phyloP scores from a whole-genome alignment of 2,329 filamentous ascomycete species.

The Chrysosporium keratinophilum region DNA sequence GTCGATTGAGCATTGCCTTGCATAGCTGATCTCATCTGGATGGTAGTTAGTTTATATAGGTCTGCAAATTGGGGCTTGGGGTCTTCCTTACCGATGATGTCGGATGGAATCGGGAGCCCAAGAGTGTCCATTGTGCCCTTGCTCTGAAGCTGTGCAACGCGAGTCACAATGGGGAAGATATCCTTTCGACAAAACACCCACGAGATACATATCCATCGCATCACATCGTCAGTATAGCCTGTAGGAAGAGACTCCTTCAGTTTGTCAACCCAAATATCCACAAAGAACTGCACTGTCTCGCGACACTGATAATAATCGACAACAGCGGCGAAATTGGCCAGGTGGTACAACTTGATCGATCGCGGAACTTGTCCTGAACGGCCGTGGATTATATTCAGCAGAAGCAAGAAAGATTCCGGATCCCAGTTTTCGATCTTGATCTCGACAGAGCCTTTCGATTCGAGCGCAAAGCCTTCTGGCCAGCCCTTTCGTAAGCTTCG shows the following conservation, averaged over 20 bases:
- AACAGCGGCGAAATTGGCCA: slow-evolving; percentile 38
- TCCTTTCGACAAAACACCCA: not conserved
- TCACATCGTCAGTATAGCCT: not conserved
- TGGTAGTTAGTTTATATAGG: too few relatives aligned
- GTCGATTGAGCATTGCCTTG: too few relatives aligned
- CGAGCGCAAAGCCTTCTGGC: not conserved
- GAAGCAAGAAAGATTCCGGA: slow-evolving; percentile 31
- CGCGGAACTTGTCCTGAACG: slow-evolving; percentile 34
- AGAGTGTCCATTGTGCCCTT: not conserved
- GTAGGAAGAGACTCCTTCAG: too few relatives aligned
- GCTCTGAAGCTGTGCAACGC: not conserved
- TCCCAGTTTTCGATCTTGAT: slow-evolving; percentile 17
- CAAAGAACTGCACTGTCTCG: slow-evolving; percentile 37
- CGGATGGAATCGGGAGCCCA: not conserved
- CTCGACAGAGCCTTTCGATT: not conserved
- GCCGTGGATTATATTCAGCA: slow-evolving; percentile 41
- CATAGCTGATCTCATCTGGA: too few relatives aligned
- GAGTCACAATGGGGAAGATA: not conserved
- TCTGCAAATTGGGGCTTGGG: too few relatives aligned
- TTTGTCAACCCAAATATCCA: slow-evolving; percentile 34
- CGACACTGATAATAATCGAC: slow-evolving; percentile 37
- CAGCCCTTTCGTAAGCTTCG: not conserved
- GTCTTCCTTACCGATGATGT: not conserved
- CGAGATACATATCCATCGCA: slow-evolving; percentile 1
- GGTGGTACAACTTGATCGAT: slow-evolving; percentile 30